Conservation (phyloP, 2,329 filamentous ascomycete species). For the Dothideomycetes sp. region DNA sequence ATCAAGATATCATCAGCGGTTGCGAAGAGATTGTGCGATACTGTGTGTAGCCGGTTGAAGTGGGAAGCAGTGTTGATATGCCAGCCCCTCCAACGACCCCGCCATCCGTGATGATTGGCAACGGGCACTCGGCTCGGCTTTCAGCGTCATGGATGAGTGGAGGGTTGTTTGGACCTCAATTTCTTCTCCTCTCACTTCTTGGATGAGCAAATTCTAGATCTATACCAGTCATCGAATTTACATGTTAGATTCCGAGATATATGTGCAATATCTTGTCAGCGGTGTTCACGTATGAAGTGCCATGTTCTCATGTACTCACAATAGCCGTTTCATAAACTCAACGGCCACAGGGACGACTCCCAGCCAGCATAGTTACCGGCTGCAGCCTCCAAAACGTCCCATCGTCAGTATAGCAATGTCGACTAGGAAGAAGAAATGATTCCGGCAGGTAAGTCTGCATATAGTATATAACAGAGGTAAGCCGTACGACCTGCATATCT, state of each 20-base stretch:
- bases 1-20: too few relatives aligned
- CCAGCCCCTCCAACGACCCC: constrained; percentile 12
- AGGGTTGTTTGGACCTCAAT: background rate
- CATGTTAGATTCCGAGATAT: too few relatives aligned
- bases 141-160: constrained; percentile 6
- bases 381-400: constrained; percentile 11
- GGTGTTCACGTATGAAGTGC: too few relatives aligned
- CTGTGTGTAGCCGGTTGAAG: background rate
- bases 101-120: constrained; percentile 2
- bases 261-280: too few relatives aligned
- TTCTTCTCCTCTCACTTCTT: background rate
- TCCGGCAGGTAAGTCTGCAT: too few relatives aligned
- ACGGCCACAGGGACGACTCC: constrained; percentile 8
- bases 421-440: too few relatives aligned
- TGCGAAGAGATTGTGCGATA: too few relatives aligned
- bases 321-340: too few relatives aligned
- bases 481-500: too few relatives aligned
- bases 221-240: too few relatives aligned
- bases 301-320: too few relatives aligned
- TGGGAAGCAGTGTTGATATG: constrained; percentile 1
- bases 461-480: constrained; percentile 10
- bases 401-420: constrained; percentile 1
- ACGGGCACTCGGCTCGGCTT: constrained; percentile 1
- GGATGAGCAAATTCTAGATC: too few relatives aligned
- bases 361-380: constrained; percentile 10